A percentile compares a stretch with the other conserved stretches of the same genome.
Evolutionary conservation across 768 basidiomycete genomes (phyloP).

Genomic region (Russula earlei): DNA sequence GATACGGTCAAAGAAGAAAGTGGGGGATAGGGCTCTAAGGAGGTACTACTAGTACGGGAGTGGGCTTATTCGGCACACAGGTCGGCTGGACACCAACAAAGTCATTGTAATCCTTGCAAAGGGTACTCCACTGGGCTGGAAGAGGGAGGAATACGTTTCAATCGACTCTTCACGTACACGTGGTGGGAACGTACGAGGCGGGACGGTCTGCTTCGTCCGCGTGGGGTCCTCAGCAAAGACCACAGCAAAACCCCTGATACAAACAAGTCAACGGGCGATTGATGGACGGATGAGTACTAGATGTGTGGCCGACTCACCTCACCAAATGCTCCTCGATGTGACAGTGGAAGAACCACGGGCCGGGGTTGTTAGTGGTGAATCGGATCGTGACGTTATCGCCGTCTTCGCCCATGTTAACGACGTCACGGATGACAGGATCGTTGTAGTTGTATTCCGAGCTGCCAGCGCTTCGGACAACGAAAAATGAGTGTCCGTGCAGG

Average conservation of each 20-base stretch:
- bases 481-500: slow-evolving; percentile 9
- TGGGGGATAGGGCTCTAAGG: too few relatives aligned
- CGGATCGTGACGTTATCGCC: slow-evolving; percentile 20
- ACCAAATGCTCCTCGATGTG: slow-evolving; percentile 25
- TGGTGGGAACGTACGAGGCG: not conserved
- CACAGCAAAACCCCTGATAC: slow-evolving; percentile 2
- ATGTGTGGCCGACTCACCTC: not conserved
- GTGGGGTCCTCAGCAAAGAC: slow-evolving; percentile 9
- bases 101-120: not conserved
- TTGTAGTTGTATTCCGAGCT: slow-evolving; percentile 11
- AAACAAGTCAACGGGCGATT: not conserved
- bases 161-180: not conserved
- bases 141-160: not conserved
- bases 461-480: slow-evolving; percentile 14
- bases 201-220: not conserved
- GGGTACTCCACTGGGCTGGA: not conserved
- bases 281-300: not conserved
- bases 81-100: not conserved
- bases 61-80: too few relatives aligned
- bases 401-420: slow-evolving; percentile 23
- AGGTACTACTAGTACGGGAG: too few relatives aligned
- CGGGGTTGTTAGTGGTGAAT: slow-evolving; percentile 25
- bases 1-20: not conserved
- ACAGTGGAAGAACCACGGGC: slow-evolving; percentile 25
- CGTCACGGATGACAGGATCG: slow-evolving; percentile 40